These are phyloP conservation scores for Globisporangium middletonii DNA, from an alignment of 352 stramenopile genomes.

Conservation along the genomic window DNA sequence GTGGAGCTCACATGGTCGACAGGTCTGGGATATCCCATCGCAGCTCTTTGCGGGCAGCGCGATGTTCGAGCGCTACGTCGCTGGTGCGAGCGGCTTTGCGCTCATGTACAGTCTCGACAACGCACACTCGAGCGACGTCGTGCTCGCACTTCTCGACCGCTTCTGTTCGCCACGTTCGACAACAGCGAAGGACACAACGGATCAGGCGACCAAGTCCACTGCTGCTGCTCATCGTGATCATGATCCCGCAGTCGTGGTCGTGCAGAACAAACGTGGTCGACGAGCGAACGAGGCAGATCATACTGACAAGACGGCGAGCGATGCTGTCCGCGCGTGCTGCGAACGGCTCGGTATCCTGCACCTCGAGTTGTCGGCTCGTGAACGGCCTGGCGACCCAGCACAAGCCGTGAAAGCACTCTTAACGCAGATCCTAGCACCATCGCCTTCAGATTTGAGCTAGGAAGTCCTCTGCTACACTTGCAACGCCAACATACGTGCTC, in stretches of 20 bases:
- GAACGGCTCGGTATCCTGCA: neutral
- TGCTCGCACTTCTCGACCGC: conserved; percentile 1
- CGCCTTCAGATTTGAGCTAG: neutral
- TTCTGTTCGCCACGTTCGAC: neutral
- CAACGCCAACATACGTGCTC: no score
- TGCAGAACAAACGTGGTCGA: conserved; percentile 10
- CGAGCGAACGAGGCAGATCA: neutral
- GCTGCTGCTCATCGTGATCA: neutral
- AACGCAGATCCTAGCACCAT: neutral
- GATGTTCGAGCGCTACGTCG: conserved; percentile 44
- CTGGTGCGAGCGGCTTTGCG: conserved; percentile 21
- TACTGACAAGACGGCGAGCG: neutral
- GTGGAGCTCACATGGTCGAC: neutral
- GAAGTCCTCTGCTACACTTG: no score
- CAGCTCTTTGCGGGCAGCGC: conserved; percentile 35
- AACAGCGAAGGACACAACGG: no score
- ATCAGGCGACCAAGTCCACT: neutral
- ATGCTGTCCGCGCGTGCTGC: neutral
- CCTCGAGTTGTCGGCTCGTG: neutral
- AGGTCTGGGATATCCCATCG: conserved; percentile 64
- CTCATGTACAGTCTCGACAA: conserved; percentile 38
- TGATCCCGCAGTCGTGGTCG: neutral
- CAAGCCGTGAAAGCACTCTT: neutral
- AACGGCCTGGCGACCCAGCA: neutral
- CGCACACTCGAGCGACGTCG: conserved; percentile 1